phyloP scores from a whole-genome alignment of 2,329 filamentous ascomycete species.

The Fusarium mundagurra region DNA sequence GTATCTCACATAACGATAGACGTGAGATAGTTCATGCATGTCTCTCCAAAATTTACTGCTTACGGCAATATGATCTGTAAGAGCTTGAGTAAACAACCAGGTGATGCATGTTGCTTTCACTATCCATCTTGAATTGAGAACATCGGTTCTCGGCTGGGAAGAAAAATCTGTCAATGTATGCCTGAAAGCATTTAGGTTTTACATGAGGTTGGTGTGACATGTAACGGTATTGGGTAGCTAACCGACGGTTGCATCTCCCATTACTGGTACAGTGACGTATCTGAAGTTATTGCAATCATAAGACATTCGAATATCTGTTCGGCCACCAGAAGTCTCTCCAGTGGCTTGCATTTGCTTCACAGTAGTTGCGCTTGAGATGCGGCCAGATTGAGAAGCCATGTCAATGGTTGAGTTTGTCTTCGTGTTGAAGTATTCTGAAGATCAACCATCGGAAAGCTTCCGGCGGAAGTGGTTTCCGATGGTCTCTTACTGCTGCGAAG shows the following conservation, averaged over 20 bases:
- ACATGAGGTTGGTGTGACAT: neutral
- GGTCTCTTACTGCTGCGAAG: neutral
- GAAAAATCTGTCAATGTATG: rapidly evolving
- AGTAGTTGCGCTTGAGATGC: neutral
- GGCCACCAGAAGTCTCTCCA: neutral
- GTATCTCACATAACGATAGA: too few relatives aligned
- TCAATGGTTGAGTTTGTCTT: too few relatives aligned
- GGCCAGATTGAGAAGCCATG: neutral
- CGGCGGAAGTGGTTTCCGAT: neutral
- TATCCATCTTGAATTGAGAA: neutral
- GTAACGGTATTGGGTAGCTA: neutral
- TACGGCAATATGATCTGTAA: neutral
- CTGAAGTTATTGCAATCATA: too few relatives aligned
- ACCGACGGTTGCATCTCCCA: neutral
- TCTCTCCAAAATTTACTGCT: neutral
- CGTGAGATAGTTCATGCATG: neutral
- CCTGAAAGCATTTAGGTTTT: neutral
- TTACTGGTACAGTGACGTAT: neutral
- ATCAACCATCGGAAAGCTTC: neutral
- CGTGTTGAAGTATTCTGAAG: neutral
- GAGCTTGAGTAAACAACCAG: neutral
- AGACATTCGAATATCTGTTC: neutral
- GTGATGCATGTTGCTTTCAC: neutral
- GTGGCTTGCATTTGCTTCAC: neutral
- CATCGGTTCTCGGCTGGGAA: neutral